Evolutionary conservation across 2,329 filamentous ascomycete genomes (phyloP).

Genomic region (Verticillium longisporum): DNA sequence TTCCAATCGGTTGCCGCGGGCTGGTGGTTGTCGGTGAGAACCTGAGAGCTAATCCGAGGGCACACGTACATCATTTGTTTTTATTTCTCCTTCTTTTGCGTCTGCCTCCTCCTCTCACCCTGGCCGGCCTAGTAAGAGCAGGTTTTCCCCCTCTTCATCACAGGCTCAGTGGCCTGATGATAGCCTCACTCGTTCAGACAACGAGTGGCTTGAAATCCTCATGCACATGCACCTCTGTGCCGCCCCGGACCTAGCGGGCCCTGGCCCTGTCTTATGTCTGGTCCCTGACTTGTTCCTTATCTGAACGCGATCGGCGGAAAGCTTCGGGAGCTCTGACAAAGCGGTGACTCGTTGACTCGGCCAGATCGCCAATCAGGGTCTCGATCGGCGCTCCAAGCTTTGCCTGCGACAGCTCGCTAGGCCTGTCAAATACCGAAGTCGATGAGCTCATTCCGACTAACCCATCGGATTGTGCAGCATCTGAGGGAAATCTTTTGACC

Average conservation of each 20-base stretch:
- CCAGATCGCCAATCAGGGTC: slow-evolving; percentile 6
- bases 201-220: not conserved
- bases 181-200: too few species aligned
- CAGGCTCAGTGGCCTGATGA: too few species aligned
- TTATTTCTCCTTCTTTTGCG: not conserved
- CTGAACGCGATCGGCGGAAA: not conserved
- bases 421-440: not conserved
- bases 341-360: slow-evolving; percentile 9
- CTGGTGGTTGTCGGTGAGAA: slow-evolving; percentile 29
- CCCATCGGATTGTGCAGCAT: not conserved
- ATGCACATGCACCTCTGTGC: not conserved
- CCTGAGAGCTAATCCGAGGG: slow-evolving; percentile 37
- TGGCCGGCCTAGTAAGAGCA: too few species aligned
- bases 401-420: not conserved
- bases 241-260: not conserved
- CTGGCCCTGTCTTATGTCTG: too few species aligned
- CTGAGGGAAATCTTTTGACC: not conserved
- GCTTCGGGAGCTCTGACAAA: not conserved
- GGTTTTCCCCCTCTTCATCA: not conserved
- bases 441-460: slow-evolving; percentile 8
- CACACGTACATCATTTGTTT: slow-evolving; percentile 6
- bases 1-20: slow-evolving; percentile 6
- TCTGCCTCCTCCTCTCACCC: not conserved
- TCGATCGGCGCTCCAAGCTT: not conserved
- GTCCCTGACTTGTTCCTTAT: not conserved